Evolutionary conservation across 805 yeast species (phyloP).

Genomic region (Barnettozyma siamensis): DNA sequence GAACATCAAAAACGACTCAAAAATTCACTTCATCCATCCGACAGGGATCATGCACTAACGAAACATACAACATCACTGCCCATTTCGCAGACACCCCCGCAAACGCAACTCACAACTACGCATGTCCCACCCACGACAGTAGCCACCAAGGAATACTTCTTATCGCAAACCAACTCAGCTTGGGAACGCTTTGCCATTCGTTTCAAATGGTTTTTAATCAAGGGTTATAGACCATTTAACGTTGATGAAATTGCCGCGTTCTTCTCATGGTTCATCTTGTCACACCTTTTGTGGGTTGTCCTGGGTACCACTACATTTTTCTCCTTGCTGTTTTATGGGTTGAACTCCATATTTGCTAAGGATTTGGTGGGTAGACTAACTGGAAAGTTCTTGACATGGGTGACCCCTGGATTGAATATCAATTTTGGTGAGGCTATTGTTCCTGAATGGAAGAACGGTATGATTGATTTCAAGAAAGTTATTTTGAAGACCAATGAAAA

Average conservation of each 20-base stretch:
- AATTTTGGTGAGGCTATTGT: slow-evolving; percentile 86
- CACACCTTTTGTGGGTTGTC: slow-evolving; percentile 72
- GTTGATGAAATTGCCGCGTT: slow-evolving; percentile 83
- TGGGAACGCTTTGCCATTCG: slow-evolving; percentile 44
- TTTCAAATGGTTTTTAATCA: slow-evolving; percentile 72
- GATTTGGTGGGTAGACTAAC: slow-evolving; percentile 77
- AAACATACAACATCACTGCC: background rate
- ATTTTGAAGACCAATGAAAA: slow-evolving; percentile 57
- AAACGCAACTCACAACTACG: background rate
- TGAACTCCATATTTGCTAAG: slow-evolving; percentile 79
- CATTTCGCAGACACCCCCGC: background rate
- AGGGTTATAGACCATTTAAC: slow-evolving; percentile 78
- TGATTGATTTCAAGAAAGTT: slow-evolving; percentile 74
- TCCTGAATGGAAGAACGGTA: slow-evolving; percentile 88
- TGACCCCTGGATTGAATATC: slow-evolving; percentile 70
- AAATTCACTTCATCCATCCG: background rate
- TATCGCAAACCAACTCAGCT: slow-evolving; percentile 15
- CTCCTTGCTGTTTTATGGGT: slow-evolving; percentile 64
- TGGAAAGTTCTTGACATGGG: slow-evolving; percentile 68
- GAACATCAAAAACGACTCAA: background rate
- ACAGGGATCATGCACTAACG: background rate
- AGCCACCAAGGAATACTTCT: slow-evolving; percentile 15
- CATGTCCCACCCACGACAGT: background rate
- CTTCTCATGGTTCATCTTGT: slow-evolving; percentile 84
- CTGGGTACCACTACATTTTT: slow-evolving; percentile 90